Percentiles rank a stretch among this genome's conserved stretches.
Conservation (phyloP, 2,329 filamentous ascomycete species). For the Helicocarpus griseus region DNA sequence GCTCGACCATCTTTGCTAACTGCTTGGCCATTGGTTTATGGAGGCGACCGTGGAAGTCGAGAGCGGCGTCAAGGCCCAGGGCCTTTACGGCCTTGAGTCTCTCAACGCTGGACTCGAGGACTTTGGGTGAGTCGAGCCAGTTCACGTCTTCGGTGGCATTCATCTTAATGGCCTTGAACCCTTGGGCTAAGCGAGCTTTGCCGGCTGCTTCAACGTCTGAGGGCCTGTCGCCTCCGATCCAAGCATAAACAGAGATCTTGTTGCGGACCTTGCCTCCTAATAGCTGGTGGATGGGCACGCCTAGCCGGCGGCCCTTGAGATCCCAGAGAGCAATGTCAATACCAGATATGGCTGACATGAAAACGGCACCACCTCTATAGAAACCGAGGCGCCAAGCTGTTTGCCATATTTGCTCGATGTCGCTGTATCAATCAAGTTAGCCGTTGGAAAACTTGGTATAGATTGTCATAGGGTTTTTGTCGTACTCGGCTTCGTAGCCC, state of each 20-base stretch:
- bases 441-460: not conserved
- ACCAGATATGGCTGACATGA: slow-evolving; percentile 69
- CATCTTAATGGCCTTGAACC: slow-evolving; percentile 55
- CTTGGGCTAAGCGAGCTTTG: slow-evolving; percentile 34
- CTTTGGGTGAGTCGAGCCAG: slow-evolving; percentile 64
- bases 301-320: slow-evolving; percentile 55
- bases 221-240: slow-evolving; percentile 68
- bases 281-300: slow-evolving; percentile 62
- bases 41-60: slow-evolving; percentile 69
- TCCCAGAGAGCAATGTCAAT: slow-evolving; percentile 77
- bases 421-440: slow-evolving; percentile 33
- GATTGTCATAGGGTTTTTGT: slow-evolving; percentile 6
- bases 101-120: slow-evolving; percentile 54
- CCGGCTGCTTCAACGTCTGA: slow-evolving; percentile 55
- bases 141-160: slow-evolving; percentile 67
- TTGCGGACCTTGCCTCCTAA: slow-evolving; percentile 63
- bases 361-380: slow-evolving; percentile 67
- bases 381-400: slow-evolving; percentile 60
- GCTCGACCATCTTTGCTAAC: slow-evolving; percentile 56
- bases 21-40: slow-evolving; percentile 78
- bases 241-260: slow-evolving; percentile 63
- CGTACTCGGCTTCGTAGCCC: slow-evolving; percentile 61
- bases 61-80: slow-evolving; percentile 60
- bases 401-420: slow-evolving; percentile 77
- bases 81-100: slow-evolving; percentile 59